Evolutionary conservation across 2,329 filamentous ascomycete species (phyloP).

Genomic region (Trichoderma aggressivum): DNA sequence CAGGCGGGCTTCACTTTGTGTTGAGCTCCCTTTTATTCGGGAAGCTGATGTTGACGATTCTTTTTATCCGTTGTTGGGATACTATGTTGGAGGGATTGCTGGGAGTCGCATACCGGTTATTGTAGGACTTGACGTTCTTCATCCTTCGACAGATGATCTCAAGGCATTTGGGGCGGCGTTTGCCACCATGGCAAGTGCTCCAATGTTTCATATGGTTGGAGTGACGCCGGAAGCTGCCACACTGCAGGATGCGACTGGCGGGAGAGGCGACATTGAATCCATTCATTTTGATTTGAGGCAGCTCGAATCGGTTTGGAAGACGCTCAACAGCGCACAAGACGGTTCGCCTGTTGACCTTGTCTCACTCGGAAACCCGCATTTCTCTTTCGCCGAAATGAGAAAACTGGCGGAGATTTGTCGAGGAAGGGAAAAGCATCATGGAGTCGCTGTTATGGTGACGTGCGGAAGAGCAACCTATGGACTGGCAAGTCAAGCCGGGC

Average conservation of each 20-base stretch:
- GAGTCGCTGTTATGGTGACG: slow-evolving; percentile 22
- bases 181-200: slow-evolving; percentile 39
- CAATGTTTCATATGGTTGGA: slow-evolving; percentile 44
- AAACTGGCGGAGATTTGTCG: slow-evolving; percentile 31
- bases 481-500: slow-evolving; percentile 27
- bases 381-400: slow-evolving; percentile 37
- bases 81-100: slow-evolving; percentile 33
- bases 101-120: slow-evolving; percentile 35
- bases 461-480: slow-evolving; percentile 12
- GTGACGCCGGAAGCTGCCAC: slow-evolving; percentile 37
- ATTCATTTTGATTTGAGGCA: neutral
- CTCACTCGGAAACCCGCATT: slow-evolving; percentile 46
- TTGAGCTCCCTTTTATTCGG: slow-evolving; percentile 17
- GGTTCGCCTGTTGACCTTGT: slow-evolving; percentile 33
- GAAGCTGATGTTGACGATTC: slow-evolving; percentile 34
- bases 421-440: slow-evolving; percentile 24
- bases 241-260: slow-evolving; percentile 9
- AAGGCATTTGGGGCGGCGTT: slow-evolving; percentile 46
- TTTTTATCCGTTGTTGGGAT: slow-evolving; percentile 39
- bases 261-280: neutral
- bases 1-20: slow-evolving; percentile 38
- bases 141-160: slow-evolving; percentile 30
- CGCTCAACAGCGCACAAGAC: slow-evolving; percentile 21
- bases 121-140: slow-evolving; percentile 30
- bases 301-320: slow-evolving; percentile 4